Conservation (phyloP, 2,329 filamentous ascomycete species). For the Alternaria sp. region DNA sequence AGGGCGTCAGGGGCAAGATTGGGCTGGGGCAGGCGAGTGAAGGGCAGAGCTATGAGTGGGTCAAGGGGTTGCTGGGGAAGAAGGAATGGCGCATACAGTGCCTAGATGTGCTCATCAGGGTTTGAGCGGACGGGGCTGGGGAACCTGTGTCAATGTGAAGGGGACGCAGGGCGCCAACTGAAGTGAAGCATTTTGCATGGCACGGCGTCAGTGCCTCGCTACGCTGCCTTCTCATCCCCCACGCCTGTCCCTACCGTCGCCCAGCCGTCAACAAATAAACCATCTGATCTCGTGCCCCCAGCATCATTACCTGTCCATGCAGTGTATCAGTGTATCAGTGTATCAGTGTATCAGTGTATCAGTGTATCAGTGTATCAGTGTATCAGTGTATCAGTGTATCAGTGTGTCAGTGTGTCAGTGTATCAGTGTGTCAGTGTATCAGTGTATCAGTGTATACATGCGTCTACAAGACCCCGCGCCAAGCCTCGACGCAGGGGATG, state of each 20-base stretch:
- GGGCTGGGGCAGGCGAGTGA: conserved; percentile 61
- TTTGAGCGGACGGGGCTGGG: conserved; percentile 51
- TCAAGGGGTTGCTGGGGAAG: conserved; percentile 79
- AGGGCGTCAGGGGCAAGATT: conserved; percentile 41
- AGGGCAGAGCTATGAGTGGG: conserved; percentile 76
- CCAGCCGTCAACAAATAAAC: no score
- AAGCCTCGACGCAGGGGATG: conserved; percentile 22
- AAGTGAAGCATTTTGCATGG: conserved; percentile 34
- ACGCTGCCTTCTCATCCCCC: no score
- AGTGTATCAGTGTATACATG: conserved; percentile 4
- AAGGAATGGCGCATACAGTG: conserved; percentile 92
- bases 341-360: no score
- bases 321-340: no score
- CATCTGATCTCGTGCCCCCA: not conserved
- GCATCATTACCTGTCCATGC: no score
- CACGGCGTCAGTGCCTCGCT: conserved; percentile 22
- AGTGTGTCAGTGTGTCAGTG: no score
- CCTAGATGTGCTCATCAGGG: conserved; percentile 82
- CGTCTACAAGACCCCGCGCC: conserved; percentile 25
- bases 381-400: no score
- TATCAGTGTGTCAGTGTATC: no score
- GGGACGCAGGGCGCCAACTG: not conserved
- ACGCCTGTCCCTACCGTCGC: no score
- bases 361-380: no score
- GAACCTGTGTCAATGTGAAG: conserved; percentile 2